A percentile compares a stretch with the other conserved stretches of the same genome.
phyloP scores from a whole-genome alignment of 164 flowering plant genomes.

The Taxillus chinensis region DNA sequence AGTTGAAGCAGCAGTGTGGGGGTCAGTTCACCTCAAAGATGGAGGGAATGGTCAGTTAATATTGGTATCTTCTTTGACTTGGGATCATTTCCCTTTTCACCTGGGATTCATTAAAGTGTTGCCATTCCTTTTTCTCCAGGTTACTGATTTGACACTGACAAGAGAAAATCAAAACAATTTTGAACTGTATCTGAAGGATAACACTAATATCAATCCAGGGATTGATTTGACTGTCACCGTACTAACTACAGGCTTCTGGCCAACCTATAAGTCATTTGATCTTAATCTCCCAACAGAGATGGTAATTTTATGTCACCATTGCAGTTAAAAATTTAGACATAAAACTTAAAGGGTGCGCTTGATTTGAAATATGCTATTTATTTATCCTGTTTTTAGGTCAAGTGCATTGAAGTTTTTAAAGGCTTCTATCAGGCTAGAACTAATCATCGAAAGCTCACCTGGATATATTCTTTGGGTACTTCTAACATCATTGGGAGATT shows the following conservation, averaged over 20 bases:
- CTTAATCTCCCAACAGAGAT: constrained; percentile 82
- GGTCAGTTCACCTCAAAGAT: constrained; percentile 97
- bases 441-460: constrained; percentile 79
- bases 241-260: constrained; percentile 91
- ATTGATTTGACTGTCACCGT: constrained; percentile 91
- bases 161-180: constrained; percentile 71
- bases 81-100: background rate
- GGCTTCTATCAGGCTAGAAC: constrained; percentile 82
- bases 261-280: constrained; percentile 85
- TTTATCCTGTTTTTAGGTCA: constrained; percentile 34
- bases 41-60: constrained; percentile 85
- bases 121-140: constrained; percentile 27
- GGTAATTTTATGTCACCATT: constrained; percentile 24
- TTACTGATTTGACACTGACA: constrained; percentile 81
- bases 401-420: constrained; percentile 77
- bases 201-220: constrained; percentile 60
- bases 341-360: background rate
- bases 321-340: too few relatives aligned
- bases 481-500: constrained; percentile 78
- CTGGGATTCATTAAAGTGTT: background rate
- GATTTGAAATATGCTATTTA: background rate
- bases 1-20: constrained; percentile 92
- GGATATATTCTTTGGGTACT: constrained; percentile 89
- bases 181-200: constrained; percentile 58
- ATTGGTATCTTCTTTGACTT: background rate